These are phyloP conservation scores for Adansonia rubrostipa DNA, from an alignment of 441 rosid genomes.

Conservation along the genomic window DNA sequence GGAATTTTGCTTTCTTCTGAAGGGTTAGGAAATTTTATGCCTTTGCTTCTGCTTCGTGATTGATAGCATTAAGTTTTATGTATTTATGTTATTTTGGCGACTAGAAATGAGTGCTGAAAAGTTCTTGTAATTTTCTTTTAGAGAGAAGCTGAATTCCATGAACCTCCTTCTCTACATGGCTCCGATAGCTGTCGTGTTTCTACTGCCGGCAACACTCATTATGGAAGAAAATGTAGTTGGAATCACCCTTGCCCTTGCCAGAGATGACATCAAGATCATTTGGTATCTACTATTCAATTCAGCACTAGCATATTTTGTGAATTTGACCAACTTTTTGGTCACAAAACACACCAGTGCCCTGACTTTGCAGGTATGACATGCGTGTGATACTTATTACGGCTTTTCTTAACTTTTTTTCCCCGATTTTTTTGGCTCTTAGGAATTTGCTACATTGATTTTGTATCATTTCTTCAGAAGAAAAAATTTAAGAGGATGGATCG, in stretches of 20 bases:
- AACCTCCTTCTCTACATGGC: constrained; percentile 80
- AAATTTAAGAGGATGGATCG: background rate
- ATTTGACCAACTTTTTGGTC: constrained; percentile 72
- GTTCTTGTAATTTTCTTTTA: constrained; percentile 29
- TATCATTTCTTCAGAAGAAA: background rate
- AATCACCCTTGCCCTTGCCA: constrained; percentile 67
- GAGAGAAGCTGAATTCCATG: constrained; percentile 77
- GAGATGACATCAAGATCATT: constrained; percentile 64
- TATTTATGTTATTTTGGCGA: background rate
- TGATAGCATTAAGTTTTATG: background rate
- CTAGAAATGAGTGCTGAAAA: constrained; percentile 35
- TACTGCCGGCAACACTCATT: constrained; percentile 69
- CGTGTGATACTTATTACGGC: background rate
- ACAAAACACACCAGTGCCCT: constrained; percentile 75
- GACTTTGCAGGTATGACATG: constrained; percentile 57
- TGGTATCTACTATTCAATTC: constrained; percentile 79
- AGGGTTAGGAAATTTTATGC: constrained; percentile 63
- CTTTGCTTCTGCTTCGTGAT: background rate
- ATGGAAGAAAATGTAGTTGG: constrained; percentile 72
- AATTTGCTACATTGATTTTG: background rate
- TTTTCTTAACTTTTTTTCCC: background rate
- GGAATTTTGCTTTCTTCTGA: constrained; percentile 95
- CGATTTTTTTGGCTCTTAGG: background rate
- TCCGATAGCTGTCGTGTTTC: constrained; percentile 65
- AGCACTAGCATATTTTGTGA: constrained; percentile 67